Conservation (phyloP, 805 yeast species). For the Zygosaccharomyces bailii region DNA sequence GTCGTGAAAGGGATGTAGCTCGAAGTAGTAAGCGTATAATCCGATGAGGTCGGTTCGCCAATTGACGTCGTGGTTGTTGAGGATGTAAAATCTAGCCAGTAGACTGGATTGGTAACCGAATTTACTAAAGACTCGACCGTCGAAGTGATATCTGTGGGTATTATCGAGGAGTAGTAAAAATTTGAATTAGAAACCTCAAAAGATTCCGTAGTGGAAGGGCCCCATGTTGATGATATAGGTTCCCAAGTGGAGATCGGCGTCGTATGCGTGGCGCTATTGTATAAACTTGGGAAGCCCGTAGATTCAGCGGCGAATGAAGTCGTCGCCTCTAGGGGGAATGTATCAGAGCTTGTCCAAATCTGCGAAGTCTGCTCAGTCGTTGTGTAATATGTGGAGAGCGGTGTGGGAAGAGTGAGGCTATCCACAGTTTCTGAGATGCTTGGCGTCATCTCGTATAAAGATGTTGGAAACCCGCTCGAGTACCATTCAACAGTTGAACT, state of each 20-base stretch:
- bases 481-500: conserved; percentile 1
- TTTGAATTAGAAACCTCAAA: background rate
- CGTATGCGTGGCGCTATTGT: background rate
- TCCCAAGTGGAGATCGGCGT: background rate
- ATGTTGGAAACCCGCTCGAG: conserved; percentile 7
- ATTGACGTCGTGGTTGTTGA: background rate
- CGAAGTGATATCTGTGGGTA: background rate
- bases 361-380: background rate
- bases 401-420: background rate
- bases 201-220: background rate
- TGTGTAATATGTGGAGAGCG: background rate
- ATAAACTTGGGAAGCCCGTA: background rate
- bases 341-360: background rate
- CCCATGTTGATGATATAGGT: background rate
- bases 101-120: background rate
- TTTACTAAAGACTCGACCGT: background rate
- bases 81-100: background rate
- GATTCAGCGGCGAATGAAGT: background rate
- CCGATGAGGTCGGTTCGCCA: background rate
- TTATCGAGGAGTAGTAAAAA: background rate
- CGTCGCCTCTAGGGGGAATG: background rate
- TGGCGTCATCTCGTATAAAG: background rate
- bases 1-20: background rate
- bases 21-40: background rate
- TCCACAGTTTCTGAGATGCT: background rate